Base-by-base conservation (phyloP, 345 rosid species). In the Aethionema arabicum region DNA sequence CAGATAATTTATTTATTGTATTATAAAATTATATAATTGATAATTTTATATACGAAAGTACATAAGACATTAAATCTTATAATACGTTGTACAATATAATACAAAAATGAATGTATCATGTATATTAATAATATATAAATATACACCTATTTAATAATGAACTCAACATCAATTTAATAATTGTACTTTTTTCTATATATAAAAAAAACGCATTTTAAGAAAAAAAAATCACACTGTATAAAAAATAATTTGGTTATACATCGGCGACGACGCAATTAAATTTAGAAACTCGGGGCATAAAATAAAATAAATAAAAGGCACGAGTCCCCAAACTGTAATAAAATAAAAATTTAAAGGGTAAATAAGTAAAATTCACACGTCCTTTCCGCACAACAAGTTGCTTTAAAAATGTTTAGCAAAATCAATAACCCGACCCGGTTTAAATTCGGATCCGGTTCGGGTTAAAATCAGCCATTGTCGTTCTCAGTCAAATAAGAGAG, bases 261-360 rank as follows among this genome's bases (percentile, higher is more conserved):
- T 71, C 9, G 61, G 43, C 66, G 61, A 71, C 51, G 70, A 71
- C 51, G 70, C 62, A 72, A 30, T 54, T 51, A 52, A 59, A 56
- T 59, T 65, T 52, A 55, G 57, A 65, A 65, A 72, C 49, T 65
- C 45, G 75, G 55, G 59, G 66, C 16, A 57, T 16, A 48, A 8
- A 5, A 27, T 3, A 32, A 8, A 9, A 11, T 13, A 30, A 43
- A 32, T 5, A 50, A 42, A 57, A 3, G 57, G 66, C 70, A 72
- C 75, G 75, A 65, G 67, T 45, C 67, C 75, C 75, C 4, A 72
- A 40, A 72, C 70, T 11, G 75, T 65, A 65, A 72, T 65, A 59
- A 65, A 54, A 59, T 9, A 0, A 11, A 11, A 46, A 31, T 2
- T 0, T 0, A 1, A 72, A 30, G 71, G 75, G 70, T 59, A 65